Evolutionary conservation across 139 green algal genomes (phyloP).

Genomic region (Picochlorum sp.): DNA sequence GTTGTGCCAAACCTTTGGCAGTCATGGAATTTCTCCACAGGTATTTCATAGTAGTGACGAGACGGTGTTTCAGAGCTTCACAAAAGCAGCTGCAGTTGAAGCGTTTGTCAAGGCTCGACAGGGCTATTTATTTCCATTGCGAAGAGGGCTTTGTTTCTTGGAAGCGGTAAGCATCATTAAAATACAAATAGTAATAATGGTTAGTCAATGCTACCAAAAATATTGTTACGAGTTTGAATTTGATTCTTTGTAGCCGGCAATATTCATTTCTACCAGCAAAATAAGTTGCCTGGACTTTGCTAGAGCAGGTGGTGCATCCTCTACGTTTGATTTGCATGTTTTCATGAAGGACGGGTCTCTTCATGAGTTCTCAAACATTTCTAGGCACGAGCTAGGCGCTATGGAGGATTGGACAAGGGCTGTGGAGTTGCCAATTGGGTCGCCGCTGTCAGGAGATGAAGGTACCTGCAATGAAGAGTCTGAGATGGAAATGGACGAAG

Average conservation of each 20-base stretch:
- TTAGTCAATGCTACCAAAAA: not conserved
- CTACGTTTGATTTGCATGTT: constrained; percentile 30
- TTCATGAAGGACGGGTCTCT: constrained; percentile 4
- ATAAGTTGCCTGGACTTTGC: constrained; percentile 24
- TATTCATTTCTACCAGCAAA: constrained; percentile 15
- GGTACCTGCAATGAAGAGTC: not conserved
- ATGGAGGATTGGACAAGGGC: constrained; percentile 10
- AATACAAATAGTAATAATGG: not conserved
- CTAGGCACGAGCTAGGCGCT: constrained; percentile 2
- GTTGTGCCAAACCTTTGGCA: constrained; percentile 20
- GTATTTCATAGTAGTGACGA: constrained; percentile 3
- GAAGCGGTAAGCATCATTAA: constrained; percentile 10
- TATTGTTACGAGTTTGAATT: not conserved
- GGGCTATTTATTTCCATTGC: constrained; percentile 21
- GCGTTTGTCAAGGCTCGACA: constrained; percentile 16
- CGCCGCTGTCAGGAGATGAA: constrained; percentile 5
- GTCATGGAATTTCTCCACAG: not conserved
- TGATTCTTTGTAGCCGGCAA: constrained; percentile 5
- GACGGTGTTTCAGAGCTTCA: constrained; percentile 1
- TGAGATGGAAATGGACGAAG: not conserved
- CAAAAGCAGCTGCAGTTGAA: not conserved
- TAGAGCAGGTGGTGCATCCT: constrained; percentile 17
- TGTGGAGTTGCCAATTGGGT: constrained; percentile 6
- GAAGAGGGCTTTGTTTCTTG: constrained; percentile 20
- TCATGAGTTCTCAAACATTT: constrained; percentile 22